Evolutionary conservation across 2,329 filamentous ascomycete species (phyloP), one percentile per base, ranked within the genome.

Genomic region (Fusarium sulawesiense): DNA sequence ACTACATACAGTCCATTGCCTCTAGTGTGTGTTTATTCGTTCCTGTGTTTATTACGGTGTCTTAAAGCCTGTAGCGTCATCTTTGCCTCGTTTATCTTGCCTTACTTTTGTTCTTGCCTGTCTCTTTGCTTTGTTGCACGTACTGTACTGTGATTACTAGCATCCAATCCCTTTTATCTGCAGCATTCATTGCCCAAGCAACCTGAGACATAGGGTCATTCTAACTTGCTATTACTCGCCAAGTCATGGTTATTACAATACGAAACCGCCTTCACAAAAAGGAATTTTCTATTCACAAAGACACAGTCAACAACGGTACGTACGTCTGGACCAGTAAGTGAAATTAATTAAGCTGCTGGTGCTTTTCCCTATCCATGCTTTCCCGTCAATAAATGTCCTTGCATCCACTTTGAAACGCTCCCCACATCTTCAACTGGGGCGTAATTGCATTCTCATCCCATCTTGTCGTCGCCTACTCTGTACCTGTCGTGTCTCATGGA

Each of bases 211-310:
- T 47, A 23, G 25, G 25, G 23, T 23, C 45, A 42, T 20, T 27
- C 30, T 27, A 27, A 29, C 34, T 29, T 46, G 12, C n/a, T 49
- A 20, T 18, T 18, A 40, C 34, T 51, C 21, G 21, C 12, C 21
- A 12, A 40, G 18, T 18, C 7, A 27, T 48, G 47, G 53, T 53
- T 30, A 55, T 48, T 73, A 64, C 64, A 47, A 81, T 80, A 77
- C 74, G 76, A 70, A 77, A 76, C 62, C 75, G 76, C 47, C 70
- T 80, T 34, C 73, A 76, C 49, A 78, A 76, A 54, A 78, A 76
- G 58, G 75, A 76, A 47, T 80, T 82, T 68, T 63, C 76, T 53
- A 79, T 80, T 56, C 79, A 79, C 60, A 78, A 76, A 56, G 79
- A 79, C 74, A 51, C 64, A 49, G 49, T 61, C 48, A 74, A 69